phyloP scores from a whole-genome alignment of 2,329 filamentous ascomycete species.

The Penicillium janthinellum region DNA sequence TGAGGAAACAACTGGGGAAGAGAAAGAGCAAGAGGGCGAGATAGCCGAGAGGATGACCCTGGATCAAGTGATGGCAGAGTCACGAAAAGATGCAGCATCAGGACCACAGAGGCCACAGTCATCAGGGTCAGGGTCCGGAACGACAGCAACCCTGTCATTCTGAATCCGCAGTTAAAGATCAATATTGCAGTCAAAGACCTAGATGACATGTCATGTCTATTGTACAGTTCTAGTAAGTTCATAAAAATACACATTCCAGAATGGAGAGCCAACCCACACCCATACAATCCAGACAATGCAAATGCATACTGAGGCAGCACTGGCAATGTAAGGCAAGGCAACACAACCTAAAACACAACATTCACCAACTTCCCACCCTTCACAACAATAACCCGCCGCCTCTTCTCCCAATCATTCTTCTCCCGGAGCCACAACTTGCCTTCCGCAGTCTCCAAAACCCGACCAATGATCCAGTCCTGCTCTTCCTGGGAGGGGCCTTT shows the following conservation, averaged over 20 bases:
- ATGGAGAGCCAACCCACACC: constrained; percentile 3
- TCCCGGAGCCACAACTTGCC: constrained; percentile 60
- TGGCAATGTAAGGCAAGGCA: no score
- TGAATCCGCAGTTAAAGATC: not conserved
- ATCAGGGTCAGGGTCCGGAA: no score
- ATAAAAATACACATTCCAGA: constrained; percentile 8
- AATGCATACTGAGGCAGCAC: not conserved
- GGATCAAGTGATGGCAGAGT: no score
- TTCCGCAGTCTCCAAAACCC: constrained; percentile 63
- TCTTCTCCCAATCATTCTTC: constrained; percentile 52
- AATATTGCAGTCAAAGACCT: no score
- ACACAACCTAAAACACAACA: constrained; percentile 60
- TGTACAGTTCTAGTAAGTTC: constrained; percentile 6
- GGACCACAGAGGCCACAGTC: no score
- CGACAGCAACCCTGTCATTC: not conserved
- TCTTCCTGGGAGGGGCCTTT: constrained; percentile 40
- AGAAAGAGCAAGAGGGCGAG: no score
- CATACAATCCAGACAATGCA: not conserved
- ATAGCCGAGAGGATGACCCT: no score
- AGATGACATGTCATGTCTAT: not conserved
- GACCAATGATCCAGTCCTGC: constrained; percentile 62
- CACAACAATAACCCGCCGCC: constrained; percentile 68
- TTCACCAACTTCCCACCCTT: constrained; percentile 70
- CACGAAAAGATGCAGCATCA: no score
- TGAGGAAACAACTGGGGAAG: no score